A percentile compares a stretch with the other conserved stretches of the same genome.
phyloP scores from a whole-genome alignment of 768 basidiomycete species.

The Dendrothele bispora region DNA sequence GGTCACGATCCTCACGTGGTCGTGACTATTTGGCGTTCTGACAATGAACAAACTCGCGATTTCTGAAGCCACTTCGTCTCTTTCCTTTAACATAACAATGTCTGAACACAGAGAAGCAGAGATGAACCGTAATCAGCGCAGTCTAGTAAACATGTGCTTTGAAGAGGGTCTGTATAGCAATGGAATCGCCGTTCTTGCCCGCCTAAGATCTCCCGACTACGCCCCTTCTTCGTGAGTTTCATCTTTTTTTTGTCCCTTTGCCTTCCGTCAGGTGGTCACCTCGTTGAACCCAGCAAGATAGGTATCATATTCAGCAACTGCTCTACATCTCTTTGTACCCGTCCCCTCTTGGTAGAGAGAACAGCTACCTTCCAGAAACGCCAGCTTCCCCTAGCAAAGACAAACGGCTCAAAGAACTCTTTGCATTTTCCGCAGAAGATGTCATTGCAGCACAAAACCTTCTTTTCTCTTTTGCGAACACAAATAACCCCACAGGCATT shows the following conservation, averaged over 20 bases:
- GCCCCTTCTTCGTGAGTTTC: slow-evolving; percentile 57
- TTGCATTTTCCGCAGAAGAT: slow-evolving; percentile 44
- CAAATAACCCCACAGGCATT: slow-evolving; percentile 55
- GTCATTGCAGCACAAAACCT: slow-evolving; percentile 52
- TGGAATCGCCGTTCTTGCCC: slow-evolving; percentile 61
- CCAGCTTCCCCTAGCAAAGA: slow-evolving; percentile 51
- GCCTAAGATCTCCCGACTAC: slow-evolving; percentile 56
- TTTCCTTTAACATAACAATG: no score
- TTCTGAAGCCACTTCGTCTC: no score
- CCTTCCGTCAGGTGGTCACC: slow-evolving; percentile 9
- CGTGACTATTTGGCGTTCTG: no score
- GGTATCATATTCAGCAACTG: slow-evolving; percentile 65
- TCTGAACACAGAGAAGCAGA: slow-evolving; percentile 37
- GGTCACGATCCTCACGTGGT: no score
- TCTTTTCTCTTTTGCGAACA: slow-evolving; percentile 53
- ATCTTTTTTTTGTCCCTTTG: slow-evolving; percentile 1
- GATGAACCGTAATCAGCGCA: slow-evolving; percentile 47
- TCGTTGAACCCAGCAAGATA: slow-evolving; percentile 21
- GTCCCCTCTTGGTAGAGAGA: slow-evolving; percentile 25
- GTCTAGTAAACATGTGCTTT: slow-evolving; percentile 68
- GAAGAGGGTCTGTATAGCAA: slow-evolving; percentile 78
- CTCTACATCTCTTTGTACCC: slow-evolving; percentile 73
- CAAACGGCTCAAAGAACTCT: slow-evolving; percentile 35
- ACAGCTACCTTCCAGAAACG: slow-evolving; percentile 20
- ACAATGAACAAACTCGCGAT: no score